Conservation (phyloP, 2,329 filamentous ascomycete genomes). For the Spiromastix sp. region DNA sequence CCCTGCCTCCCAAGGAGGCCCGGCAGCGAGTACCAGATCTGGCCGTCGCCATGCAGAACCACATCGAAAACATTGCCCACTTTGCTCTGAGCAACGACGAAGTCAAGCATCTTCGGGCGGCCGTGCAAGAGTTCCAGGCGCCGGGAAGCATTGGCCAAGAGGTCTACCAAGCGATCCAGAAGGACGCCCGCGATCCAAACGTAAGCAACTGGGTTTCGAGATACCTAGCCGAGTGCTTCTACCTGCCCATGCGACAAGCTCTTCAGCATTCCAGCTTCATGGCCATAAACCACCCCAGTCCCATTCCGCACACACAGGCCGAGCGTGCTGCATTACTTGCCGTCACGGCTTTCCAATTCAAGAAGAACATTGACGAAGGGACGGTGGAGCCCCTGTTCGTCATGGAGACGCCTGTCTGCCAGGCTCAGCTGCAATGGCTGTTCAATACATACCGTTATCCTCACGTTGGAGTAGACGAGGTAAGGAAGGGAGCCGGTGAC, state of each 20-base stretch:
- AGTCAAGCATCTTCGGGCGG: not conserved
- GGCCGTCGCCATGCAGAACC: constrained; percentile 1
- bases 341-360: constrained; percentile 3
- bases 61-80: constrained; percentile 1
- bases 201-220: constrained; percentile 4
- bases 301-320: constrained; percentile 3
- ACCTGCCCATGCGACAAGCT: not conserved
- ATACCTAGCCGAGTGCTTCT: not conserved
- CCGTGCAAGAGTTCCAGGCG: constrained; percentile 3
- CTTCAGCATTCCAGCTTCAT: constrained; percentile 1
- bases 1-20: not conserved
- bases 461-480: constrained; percentile 1
- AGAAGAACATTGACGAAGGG: constrained; percentile 3
- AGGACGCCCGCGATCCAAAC: constrained; percentile 2
- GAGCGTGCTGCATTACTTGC: constrained; percentile 2
- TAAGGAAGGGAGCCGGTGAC: constrained; percentile 2
- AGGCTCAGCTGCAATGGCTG: constrained; percentile 1
- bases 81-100: constrained; percentile 1
- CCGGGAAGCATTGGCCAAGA: constrained; percentile 2
- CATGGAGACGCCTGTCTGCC: constrained; percentile 1
- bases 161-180: not conserved
- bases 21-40: constrained; percentile 1
- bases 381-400: not conserved
- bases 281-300: not conserved
- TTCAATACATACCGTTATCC: constrained; percentile 4